A percentile compares a stretch with the other conserved stretches of the same genome.
These are phyloP conservation scores for Populus hybrid DNA, from an alignment of 441 rosid genomes.

Conservation along the genomic window DNA sequence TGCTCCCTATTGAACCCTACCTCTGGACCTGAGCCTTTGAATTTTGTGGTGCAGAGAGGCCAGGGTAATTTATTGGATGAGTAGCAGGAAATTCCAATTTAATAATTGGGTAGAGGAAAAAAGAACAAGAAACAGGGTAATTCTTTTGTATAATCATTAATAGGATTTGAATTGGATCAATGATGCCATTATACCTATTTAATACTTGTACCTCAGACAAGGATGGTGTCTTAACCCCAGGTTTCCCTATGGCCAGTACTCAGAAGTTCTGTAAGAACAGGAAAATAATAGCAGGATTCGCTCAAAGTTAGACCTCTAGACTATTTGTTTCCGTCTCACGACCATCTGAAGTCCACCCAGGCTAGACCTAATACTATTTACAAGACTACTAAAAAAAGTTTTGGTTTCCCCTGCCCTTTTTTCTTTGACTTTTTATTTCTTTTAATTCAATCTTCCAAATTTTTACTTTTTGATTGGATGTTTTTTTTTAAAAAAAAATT, in stretches of 20 bases:
- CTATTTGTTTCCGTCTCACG: neutral
- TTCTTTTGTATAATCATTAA: too few relatives aligned
- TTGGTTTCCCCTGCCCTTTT: too few relatives aligned
- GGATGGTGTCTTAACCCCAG: neutral
- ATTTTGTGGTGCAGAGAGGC: constrained; percentile 9
- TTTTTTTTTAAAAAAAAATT: too few relatives aligned
- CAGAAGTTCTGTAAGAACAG: neutral
- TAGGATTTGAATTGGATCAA: neutral
- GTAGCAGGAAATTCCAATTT: neutral
- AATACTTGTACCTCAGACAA: constrained; percentile 20
- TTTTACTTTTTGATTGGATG: too few relatives aligned
- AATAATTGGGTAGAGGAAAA: neutral
- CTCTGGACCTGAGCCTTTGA: neutral
- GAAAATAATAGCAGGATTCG: neutral
- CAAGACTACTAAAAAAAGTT: too few relatives aligned
- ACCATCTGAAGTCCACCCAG: neutral
- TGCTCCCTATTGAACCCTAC: neutral
- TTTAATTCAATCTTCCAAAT: too few relatives aligned
- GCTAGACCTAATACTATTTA: neutral
- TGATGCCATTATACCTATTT: neutral
- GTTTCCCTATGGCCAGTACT: neutral
- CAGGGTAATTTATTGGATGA: neutral
- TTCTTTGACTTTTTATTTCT: too few relatives aligned
- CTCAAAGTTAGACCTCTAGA: neutral
- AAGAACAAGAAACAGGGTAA: too few relatives aligned